A percentile compares a stretch with the other conserved stretches of the same genome.
Conservation (phyloP, 176 grass and related monocot genomes). For the Dactylis glomerata region DNA sequence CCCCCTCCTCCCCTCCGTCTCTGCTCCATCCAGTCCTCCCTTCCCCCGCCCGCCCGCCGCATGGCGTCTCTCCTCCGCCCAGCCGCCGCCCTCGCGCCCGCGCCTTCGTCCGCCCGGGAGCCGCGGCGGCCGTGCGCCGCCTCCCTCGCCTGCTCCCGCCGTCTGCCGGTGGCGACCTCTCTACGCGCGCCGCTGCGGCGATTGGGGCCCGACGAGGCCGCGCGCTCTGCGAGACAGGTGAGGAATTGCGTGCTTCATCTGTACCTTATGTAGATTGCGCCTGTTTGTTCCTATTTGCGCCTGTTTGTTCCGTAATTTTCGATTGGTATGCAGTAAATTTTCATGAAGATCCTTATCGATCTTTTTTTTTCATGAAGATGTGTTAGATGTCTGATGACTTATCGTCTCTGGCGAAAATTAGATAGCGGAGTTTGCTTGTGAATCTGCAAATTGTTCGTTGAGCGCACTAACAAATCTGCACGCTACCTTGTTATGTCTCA, state of each 20-base stretch:
- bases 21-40: neutral
- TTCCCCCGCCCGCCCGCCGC: neutral
- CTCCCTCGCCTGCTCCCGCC: conserved; percentile 17
- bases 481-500: neutral
- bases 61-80: conserved; percentile 60
- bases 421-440: neutral
- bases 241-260: neutral
- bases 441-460: neutral
- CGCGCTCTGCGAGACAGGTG: conserved; percentile 41
- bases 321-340: neutral
- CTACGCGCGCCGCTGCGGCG: conserved; percentile 23
- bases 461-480: neutral
- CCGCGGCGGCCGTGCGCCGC: neutral
- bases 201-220: conserved; percentile 23
- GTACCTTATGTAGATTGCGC: neutral
- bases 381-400: neutral
- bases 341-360: too few species aligned
- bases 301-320: neutral
- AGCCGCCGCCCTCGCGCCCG: conserved; percentile 32
- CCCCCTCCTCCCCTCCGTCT: neutral
- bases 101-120: neutral
- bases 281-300: too few species aligned
- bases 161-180: neutral
- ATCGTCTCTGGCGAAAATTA: neutral
- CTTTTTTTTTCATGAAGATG: neutral